Conservation (phyloP, 352 stramenopile species). For the Plasmopara viticola region DNA sequence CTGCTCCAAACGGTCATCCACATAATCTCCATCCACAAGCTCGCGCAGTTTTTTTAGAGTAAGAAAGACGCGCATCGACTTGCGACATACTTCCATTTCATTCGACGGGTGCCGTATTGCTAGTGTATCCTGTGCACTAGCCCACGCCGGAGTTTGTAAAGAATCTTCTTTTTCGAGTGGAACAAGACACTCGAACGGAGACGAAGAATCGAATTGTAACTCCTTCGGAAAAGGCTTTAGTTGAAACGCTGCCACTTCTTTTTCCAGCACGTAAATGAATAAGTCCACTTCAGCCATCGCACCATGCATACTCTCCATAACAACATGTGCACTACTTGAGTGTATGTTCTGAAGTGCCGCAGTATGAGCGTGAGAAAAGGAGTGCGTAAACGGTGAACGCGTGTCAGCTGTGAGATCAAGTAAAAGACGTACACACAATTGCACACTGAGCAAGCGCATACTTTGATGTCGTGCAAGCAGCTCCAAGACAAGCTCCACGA, state of each 20-base stretch:
- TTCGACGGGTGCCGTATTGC: conserved; percentile 44
- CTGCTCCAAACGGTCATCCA: conserved; percentile 41
- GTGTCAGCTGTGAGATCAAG: conserved; percentile 52
- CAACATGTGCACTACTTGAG: conserved; percentile 57
- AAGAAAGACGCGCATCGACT: conserved; percentile 66
- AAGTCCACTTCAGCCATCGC: conserved; percentile 71
- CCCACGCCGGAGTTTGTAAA: conserved; percentile 16
- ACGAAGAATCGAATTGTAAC: conserved; percentile 54
- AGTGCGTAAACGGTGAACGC: conserved; percentile 10
- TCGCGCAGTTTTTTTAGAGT: conserved; percentile 47
- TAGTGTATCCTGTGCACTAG: conserved; percentile 26
- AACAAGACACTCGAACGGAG: conserved; percentile 63
- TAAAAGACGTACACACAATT: conserved; percentile 46
- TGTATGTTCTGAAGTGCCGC: conserved; percentile 45
- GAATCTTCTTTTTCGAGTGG: conserved; percentile 26
- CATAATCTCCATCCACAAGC: conserved; percentile 40
- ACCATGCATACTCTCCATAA: conserved; percentile 82
- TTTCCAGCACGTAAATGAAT: conserved; percentile 78
- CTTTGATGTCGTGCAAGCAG: conserved; percentile 45
- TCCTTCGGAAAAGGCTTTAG: conserved; percentile 38
- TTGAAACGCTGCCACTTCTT: conserved; percentile 52
- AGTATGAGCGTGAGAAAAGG: conserved; percentile 17
- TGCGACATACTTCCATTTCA: conserved; percentile 68
- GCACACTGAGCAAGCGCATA: conserved; percentile 44
- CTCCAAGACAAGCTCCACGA: conserved; percentile 40